Conservation (phyloP, 228 moss, liverwort and hornwort genomes). For the Sphagnum magellanicum region DNA sequence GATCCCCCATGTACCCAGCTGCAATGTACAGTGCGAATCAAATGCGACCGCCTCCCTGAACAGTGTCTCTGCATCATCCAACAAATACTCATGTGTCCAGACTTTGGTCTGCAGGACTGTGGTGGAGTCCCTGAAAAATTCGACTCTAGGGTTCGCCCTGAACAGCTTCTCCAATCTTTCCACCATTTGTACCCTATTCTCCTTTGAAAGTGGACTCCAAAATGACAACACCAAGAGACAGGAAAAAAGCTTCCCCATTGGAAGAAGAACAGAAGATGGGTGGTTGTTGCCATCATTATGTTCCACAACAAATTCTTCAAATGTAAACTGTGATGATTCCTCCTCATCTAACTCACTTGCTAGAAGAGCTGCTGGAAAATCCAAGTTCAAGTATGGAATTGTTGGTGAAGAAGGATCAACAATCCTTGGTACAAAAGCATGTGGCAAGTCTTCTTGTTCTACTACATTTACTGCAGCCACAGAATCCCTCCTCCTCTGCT, state of each 20-base stretch:
- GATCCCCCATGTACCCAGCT: slow-evolving; percentile 42
- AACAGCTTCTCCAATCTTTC: slow-evolving; percentile 34
- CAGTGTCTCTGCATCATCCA: slow-evolving; percentile 34
- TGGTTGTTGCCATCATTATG: no score
- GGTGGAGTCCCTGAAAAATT: slow-evolving; percentile 33
- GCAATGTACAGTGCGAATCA: slow-evolving; percentile 30
- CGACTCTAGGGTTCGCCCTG: slow-evolving; percentile 41
- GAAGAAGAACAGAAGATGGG: no score
- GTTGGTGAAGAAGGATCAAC: no score
- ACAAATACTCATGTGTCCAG: slow-evolving; percentile 44
- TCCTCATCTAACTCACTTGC: no score
- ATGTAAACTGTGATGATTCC: no score
- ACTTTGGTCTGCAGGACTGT: slow-evolving; percentile 31
- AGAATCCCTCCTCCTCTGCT: no score
- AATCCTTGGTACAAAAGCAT: no score
- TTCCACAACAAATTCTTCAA: no score
- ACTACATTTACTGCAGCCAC: no score
- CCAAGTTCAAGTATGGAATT: no score
- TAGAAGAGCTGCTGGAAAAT: no score
- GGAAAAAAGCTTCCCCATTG: not conserved
- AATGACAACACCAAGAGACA: slow-evolving; percentile 4
- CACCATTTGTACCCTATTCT: slow-evolving; percentile 5
- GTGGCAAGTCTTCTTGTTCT: no score
- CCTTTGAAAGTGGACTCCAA: not conserved
- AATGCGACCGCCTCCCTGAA: slow-evolving; percentile 22